Conservation (phyloP, 2,329 filamentous ascomycete genomes). For the Phyllosticta ampelicida region DNA sequence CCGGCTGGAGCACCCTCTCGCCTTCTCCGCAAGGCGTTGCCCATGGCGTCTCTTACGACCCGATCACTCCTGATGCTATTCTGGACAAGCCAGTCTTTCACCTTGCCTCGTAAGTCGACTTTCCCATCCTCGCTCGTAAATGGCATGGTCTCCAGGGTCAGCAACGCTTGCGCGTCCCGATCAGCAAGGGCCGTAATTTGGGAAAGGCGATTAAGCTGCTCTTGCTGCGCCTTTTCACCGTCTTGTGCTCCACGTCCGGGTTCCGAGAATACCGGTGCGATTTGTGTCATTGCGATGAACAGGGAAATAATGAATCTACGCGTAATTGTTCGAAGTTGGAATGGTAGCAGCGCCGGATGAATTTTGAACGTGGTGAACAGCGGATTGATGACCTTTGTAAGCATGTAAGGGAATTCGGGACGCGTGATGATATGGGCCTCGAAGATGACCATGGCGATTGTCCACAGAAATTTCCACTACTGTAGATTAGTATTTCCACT, state of each 20-base stretch:
- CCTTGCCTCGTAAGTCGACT: constrained; percentile 54
- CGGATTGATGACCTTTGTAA: constrained; percentile 39
- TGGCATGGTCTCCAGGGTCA: constrained; percentile 71
- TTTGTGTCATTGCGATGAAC: constrained; percentile 14
- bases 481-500: neutral
- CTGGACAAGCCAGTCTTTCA: constrained; percentile 80
- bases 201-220: constrained; percentile 59
- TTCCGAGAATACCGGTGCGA: constrained; percentile 34
- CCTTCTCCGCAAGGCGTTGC: constrained; percentile 52
- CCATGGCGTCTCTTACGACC: constrained; percentile 72
- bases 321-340: constrained; percentile 67
- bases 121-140: constrained; percentile 63
- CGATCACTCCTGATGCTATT: constrained; percentile 71
- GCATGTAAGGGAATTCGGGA: constrained; percentile 33
- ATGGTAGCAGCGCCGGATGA: constrained; percentile 64
- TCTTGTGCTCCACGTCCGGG: neutral
- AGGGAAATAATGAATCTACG: constrained; percentile 63
- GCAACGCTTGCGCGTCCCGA: constrained; percentile 55
- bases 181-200: constrained; percentile 50
- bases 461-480: constrained; percentile 39
- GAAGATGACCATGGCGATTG: constrained; percentile 44
- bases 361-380: constrained; percentile 29
- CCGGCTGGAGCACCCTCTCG: constrained; percentile 53
- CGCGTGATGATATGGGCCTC: constrained; percentile 49
- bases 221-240: constrained; percentile 27